phyloP scores from a whole-genome alignment of 305 asterid genomes.

The Striga hermonthica region DNA sequence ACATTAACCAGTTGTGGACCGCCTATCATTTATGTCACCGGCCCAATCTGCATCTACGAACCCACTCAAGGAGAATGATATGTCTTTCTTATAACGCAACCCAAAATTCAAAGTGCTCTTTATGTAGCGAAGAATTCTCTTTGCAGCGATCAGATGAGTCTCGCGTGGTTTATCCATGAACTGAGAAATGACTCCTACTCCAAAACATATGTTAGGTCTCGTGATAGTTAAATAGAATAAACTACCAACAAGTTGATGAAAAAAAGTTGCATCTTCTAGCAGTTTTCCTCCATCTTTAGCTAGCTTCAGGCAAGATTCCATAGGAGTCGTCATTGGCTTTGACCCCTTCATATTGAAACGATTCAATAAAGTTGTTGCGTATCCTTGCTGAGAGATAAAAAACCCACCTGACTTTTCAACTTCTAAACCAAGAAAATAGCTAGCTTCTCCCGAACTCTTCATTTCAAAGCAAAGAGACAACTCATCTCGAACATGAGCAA shows the following conservation, averaged over 20 bases:
- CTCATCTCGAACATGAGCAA: background rate
- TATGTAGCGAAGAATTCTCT: background rate
- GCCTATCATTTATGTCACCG: constrained; percentile 12
- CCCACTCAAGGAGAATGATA: background rate
- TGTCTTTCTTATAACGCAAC: background rate
- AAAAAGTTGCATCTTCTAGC: constrained; percentile 20
- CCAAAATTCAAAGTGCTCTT: background rate
- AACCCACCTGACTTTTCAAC: background rate
- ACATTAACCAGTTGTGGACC: constrained; percentile 18
- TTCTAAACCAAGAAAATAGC: background rate
- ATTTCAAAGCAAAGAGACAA: background rate
- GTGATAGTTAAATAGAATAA: background rate
- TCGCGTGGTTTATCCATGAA: background rate
- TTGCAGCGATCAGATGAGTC: background rate
- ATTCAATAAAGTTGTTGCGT: background rate
- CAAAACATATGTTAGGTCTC: background rate
- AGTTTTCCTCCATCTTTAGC: constrained; percentile 13
- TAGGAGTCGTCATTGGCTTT: background rate
- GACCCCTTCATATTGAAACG: background rate
- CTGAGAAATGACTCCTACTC: background rate
- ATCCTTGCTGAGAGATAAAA: background rate
- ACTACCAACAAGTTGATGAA: constrained; percentile 21
- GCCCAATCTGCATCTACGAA: constrained; percentile 22
- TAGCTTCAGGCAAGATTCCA: background rate
- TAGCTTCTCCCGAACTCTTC: background rate